Evolutionary conservation across 768 basidiomycete genomes (phyloP).

Genomic region (Suillus luteus): DNA sequence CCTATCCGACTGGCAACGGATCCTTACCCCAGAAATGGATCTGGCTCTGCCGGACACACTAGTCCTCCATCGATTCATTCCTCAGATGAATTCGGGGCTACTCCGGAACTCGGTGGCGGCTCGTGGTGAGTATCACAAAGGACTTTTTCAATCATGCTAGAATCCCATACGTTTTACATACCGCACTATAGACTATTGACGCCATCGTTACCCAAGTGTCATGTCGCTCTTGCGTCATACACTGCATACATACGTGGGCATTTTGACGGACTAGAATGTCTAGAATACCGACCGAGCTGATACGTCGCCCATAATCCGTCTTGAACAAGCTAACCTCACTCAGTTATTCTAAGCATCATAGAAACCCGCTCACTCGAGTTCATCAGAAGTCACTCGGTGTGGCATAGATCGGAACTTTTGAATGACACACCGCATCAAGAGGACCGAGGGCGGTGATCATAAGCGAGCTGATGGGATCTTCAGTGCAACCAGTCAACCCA

Average conservation of each 20-base stretch:
- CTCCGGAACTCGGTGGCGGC: constrained; percentile 16
- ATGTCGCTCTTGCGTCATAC: neutral
- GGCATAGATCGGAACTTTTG: neutral
- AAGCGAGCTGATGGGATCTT: neutral
- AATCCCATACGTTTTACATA: neutral
- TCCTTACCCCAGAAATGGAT: constrained; percentile 46
- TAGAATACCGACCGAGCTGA: neutral
- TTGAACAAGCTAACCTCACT: neutral
- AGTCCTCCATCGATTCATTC: constrained; percentile 19
- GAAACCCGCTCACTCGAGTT: neutral
- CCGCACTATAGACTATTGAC: neutral
- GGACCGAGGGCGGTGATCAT: neutral
- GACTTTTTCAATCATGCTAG: neutral
- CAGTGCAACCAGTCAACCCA: neutral
- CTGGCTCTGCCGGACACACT: constrained; percentile 13
- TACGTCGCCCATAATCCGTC: neutral
- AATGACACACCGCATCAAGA: neutral
- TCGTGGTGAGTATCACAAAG: neutral
- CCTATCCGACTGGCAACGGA: constrained; percentile 70
- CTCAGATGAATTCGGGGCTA: constrained; percentile 27
- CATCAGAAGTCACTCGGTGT: neutral
- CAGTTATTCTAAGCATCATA: neutral
- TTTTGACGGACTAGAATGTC: neutral
- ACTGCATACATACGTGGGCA: neutral
- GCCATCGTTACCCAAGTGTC: neutral